A percentile compares a stretch with the other conserved stretches of the same genome.
Conservation (phyloP, 2,329 filamentous ascomycete genomes). For the Tolypocladium pustulatum region DNA sequence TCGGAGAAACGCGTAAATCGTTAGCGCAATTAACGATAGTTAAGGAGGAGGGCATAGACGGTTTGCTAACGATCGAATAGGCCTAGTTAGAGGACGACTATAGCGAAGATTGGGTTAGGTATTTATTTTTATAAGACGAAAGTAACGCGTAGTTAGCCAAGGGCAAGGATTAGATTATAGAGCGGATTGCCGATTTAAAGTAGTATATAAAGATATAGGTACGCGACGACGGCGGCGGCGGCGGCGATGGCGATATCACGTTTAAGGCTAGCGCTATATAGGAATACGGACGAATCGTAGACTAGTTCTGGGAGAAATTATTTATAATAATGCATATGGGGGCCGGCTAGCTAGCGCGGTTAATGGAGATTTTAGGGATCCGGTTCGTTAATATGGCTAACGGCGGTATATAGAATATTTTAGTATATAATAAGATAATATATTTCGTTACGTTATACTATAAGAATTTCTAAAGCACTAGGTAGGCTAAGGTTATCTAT, state of each 20-base stretch:
- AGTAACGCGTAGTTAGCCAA: constrained; percentile 1
- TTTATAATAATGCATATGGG: no score
- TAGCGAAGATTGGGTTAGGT: constrained; percentile 1
- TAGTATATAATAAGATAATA: constrained; percentile 3
- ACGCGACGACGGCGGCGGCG: neutral
- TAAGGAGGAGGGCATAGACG: no score
- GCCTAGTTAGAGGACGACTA: constrained; percentile 1
- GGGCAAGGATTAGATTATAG: no score
- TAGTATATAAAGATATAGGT: neutral
- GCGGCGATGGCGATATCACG: neutral
- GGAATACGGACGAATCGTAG: no score
- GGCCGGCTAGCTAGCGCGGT: no score
- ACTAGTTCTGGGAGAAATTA: no score
- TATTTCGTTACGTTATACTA: constrained; percentile 12
- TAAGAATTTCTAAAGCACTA: constrained; percentile 11
- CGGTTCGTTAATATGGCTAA: constrained; percentile 5
- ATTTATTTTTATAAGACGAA: constrained; percentile 3
- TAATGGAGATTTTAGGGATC: constrained; percentile 3
- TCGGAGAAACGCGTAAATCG: neutral
- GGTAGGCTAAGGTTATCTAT: no score
- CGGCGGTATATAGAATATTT: constrained; percentile 5
- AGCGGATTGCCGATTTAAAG: neutral
- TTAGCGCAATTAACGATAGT: no score
- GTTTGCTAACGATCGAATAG: constrained; percentile 1
- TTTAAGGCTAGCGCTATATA: no score